Base-by-base conservation (phyloP, 2,329 filamentous ascomycete species). In the Pyricularia sp. region DNA sequence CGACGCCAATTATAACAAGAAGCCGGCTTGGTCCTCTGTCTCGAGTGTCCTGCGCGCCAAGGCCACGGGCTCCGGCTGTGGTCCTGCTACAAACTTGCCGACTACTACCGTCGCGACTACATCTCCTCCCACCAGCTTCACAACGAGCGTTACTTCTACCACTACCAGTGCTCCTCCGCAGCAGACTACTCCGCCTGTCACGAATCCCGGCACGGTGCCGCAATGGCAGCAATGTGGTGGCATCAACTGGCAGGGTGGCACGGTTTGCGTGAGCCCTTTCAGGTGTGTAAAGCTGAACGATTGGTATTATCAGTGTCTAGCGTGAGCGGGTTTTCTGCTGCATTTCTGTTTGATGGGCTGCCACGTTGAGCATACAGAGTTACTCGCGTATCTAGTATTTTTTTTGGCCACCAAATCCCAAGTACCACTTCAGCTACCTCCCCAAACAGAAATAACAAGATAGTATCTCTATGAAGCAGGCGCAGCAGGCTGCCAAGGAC, bases 1-100 rank as follows among this genome's bases (percentile, higher is more conserved):
- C 69, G 77, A 79, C 25, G 73, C 74, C 14, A 75, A 79, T 66
- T 78, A 77, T 65, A 72, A 74, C 67, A 78, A 77, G 74, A 82
- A 82, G 75, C 75, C 77, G 0, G 79, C 80, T 0, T 82, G 80
- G 72, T 76, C 74, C 23, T 77, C 76, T 28, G 77, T 82, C 17
- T 61, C 63, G 59, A 69, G 78, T 33, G 67, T 76, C 6, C 69
- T 76, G 71, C 65, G 69, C 11, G 30, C 33, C 23, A 33, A 30
- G 12, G 64, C 64, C 17, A 55, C 17, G 17, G 42, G 42, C 17
- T 55, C 42, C 17, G 42, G 42, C 20, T 55, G 42, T n/a, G 42
- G 42, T 55, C 42, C 42, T n/a, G 42, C 42, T n/a, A 55, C 42
- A 9, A 55, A 55, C 20, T 9, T 20, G 20, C 42, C 42, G 5